A percentile compares a stretch with the other conserved stretches of the same genome.
Conservation (phyloP, 2,329 filamentous ascomycete species). For the Tolypocladium guangdongense region DNA sequence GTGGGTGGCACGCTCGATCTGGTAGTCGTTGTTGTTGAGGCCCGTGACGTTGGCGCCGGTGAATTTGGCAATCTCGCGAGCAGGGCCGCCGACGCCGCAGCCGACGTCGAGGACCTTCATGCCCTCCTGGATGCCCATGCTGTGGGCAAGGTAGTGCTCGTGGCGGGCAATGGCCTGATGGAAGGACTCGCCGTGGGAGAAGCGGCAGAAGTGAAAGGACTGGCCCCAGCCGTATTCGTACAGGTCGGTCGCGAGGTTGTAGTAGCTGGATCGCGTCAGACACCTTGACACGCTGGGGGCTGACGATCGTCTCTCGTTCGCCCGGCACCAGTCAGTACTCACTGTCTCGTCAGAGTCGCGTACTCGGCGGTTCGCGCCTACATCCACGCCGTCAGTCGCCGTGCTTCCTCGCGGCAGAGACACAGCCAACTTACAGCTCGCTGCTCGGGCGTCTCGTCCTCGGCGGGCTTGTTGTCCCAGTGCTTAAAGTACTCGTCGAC, state of each 20-base stretch:
- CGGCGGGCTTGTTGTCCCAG: slow-evolving; percentile 76
- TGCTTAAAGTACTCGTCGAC: slow-evolving; percentile 94
- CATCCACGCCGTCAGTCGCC: slow-evolving; percentile 7
- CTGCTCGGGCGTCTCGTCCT: slow-evolving; percentile 70
- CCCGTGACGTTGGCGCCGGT: slow-evolving; percentile 80
- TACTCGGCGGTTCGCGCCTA: slow-evolving; percentile 78
- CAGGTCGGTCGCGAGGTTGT: slow-evolving; percentile 90
- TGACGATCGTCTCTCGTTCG: not conserved
- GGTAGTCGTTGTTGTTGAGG: slow-evolving; percentile 98
- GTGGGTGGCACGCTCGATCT: slow-evolving; percentile 82
- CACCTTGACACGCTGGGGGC: too few relatives aligned
- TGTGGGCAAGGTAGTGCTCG: slow-evolving; percentile 92
- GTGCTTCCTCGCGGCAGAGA: not conserved
- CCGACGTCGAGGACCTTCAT: slow-evolving; percentile 93
- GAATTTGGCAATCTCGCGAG: slow-evolving; percentile 93
- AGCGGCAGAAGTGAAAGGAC: slow-evolving; percentile 96
- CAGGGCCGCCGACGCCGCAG: slow-evolving; percentile 92
- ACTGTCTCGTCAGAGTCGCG: slow-evolving; percentile 87
- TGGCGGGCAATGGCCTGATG: slow-evolving; percentile 87
- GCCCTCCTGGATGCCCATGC: slow-evolving; percentile 73
- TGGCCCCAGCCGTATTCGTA: slow-evolving; percentile 97
- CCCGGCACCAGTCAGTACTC: slow-evolving; percentile 25
- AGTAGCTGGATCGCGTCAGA: slow-evolving; percentile 52
- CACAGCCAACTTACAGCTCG: slow-evolving; percentile 52
- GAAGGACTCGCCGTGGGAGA: slow-evolving; percentile 77